Evolutionary conservation across 192 early-diverging fungal species (phyloP).

Genomic region (Dissophora globulifera): DNA sequence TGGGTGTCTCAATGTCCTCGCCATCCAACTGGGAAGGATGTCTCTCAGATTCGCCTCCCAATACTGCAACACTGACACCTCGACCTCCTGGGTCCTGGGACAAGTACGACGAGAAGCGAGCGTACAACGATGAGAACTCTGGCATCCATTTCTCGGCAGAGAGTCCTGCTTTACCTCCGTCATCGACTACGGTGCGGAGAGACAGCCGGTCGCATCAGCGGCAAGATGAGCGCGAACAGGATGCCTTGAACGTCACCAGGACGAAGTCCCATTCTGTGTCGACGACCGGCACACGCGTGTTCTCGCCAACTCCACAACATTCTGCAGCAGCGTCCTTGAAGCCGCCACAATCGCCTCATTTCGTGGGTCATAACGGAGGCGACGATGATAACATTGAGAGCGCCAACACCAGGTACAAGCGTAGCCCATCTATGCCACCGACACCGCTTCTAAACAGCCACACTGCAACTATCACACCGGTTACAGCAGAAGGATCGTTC

Average conservation of each 20-base stretch:
- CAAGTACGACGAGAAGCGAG: conserved; percentile 16
- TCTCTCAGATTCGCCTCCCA: conserved; percentile 15
- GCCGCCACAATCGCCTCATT: not conserved
- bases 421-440: conserved; percentile 30
- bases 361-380: not conserved
- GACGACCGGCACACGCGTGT: not conserved
- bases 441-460: conserved; percentile 1
- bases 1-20: conserved; percentile 12
- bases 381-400: too few species aligned
- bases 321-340: not conserved
- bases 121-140: not conserved
- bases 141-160: not conserved
- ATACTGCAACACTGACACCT: not conserved
- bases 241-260: too few species aligned
- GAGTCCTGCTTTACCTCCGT: not conserved
- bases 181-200: not conserved
- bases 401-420: conserved; percentile 14
- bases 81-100: conserved; percentile 26
- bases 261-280: conserved; percentile 1
- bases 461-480: not conserved
- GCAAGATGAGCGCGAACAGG: too few species aligned
- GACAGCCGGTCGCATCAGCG: not conserved
- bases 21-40: conserved; percentile 33
- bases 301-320: conserved; percentile 8
- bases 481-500: not conserved